Conservation (phyloP, 768 basidiomycete species). For the Chalciporus sphaerocephalus region DNA sequence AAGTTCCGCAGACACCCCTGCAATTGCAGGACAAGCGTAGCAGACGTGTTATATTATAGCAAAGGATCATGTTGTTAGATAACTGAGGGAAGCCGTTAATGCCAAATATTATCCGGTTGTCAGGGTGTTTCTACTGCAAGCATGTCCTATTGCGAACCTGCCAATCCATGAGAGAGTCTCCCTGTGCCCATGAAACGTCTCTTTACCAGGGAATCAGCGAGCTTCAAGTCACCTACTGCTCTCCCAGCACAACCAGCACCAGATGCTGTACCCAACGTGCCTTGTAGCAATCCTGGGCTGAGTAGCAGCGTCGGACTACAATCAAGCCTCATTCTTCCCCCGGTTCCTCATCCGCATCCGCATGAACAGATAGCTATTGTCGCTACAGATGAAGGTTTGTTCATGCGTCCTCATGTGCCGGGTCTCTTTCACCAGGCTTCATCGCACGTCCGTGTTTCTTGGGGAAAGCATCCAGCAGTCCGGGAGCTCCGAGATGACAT, state of each 20-base stretch:
- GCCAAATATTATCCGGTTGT: background rate
- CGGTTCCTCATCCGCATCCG: slow-evolving; percentile 72
- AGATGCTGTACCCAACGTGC: background rate
- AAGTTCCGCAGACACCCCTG: slow-evolving; percentile 49
- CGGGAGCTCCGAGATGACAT: slow-evolving; percentile 43
- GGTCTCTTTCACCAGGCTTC: slow-evolving; percentile 26
- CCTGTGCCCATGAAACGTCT: slow-evolving; percentile 30
- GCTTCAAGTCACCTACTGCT: slow-evolving; percentile 1
- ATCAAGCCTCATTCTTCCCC: slow-evolving; percentile 60
- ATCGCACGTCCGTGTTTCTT: slow-evolving; percentile 49
- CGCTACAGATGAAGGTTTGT: slow-evolving; percentile 56
- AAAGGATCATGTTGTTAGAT: slow-evolving; percentile 14
- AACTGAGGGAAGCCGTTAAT: background rate
- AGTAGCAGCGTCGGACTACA: slow-evolving; percentile 36
- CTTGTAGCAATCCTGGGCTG: slow-evolving; percentile 4
- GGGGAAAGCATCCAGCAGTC: slow-evolving; percentile 55
- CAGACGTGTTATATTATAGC: slow-evolving; percentile 19
- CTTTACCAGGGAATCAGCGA: slow-evolving; percentile 22
- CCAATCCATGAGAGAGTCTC: background rate
- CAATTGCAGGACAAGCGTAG: slow-evolving; percentile 28
- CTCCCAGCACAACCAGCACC: background rate
- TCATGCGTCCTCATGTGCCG: slow-evolving; percentile 55
- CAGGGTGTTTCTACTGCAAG: background rate
- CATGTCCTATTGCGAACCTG: background rate
- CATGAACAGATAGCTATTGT: slow-evolving; percentile 64